Evolutionary conservation across 2,329 filamentous ascomycete genomes (phyloP), one percentile per base, ranked within the genome.

Genomic region (Beauveria medogensis): DNA sequence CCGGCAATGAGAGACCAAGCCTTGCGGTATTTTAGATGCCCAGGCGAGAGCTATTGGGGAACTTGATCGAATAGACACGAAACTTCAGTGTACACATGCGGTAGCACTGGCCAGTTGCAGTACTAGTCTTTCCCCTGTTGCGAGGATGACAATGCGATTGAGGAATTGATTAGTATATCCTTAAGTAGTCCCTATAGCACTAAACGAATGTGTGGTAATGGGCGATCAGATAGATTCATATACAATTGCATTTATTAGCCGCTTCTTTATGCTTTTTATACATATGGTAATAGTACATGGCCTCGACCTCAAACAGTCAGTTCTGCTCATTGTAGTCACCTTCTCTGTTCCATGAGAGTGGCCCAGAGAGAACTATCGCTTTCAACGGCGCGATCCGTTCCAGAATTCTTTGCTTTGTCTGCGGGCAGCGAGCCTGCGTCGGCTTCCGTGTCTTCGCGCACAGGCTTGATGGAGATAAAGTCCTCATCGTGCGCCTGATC

Each of bases 211-310:
- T 18, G 44, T 20, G 14, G 53, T 20, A 56, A 61, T 50, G 52
- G 22, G 8, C 5, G 47, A 46, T 56, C 24, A 53, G 47, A 61
- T 61, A 47, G 26, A 56, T 53, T 52, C 46, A 57, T 61, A 61
- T 61, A 61, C 59, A 61, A 46, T 18, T 60, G 41, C 51, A 54
- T 60, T 22, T 60, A 60, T 60, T 60, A 54, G 43, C 20, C 48
- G 50, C 50, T 52, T 20, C 34, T 47, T 47, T 26, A 58, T 58
- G 34, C 10, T 10, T 24, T 59, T 59, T 46, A 20, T 60, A 53
- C 48, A 52, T 43, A 7, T 52, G 18, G 47, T 60, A 22, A n/a
- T 59, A 37, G 30, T 60, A 59, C 57, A 54, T 59, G 20, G 26
- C 26, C 4, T 16, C 34, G 40, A 26, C 12, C 41, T 8, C 14